A percentile compares a stretch with the other conserved stretches of the same genome.
Conservation (phyloP, 768 basidiomycete genomes). For the Psilocybe cubensis region DNA sequence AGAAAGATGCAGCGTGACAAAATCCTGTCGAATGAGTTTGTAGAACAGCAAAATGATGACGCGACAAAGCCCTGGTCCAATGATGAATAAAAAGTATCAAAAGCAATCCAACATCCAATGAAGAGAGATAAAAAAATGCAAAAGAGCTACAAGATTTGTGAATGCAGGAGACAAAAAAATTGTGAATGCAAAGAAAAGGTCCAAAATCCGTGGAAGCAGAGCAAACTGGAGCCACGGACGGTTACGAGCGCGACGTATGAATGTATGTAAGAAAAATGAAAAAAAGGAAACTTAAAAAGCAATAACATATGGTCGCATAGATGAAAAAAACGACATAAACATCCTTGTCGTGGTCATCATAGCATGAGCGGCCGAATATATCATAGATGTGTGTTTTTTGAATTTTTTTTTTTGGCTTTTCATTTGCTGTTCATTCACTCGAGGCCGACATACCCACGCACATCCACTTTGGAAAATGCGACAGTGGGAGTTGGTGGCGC, state of each 20-base stretch:
- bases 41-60: conserved; percentile 22
- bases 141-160: conserved; percentile 2
- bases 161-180: conserved; percentile 3
- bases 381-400: neutral
- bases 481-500: conserved; percentile 76
- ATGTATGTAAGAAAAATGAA: conserved; percentile 4
- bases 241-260: neutral
- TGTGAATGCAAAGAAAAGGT: conserved; percentile 6
- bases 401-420: neutral
- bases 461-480: conserved; percentile 83
- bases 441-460: conserved; percentile 74
- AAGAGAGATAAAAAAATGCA: conserved; percentile 5
- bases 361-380: neutral
- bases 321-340: conserved; percentile 13
- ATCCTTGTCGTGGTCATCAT: conserved; percentile 15
- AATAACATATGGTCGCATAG: conserved; percentile 10
- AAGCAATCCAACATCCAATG: conserved; percentile 21
- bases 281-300: conserved; percentile 11
- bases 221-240: conserved; percentile 1
- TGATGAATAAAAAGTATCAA: conserved; percentile 13
- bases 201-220: conserved; percentile 9
- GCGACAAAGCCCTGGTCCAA: conserved; percentile 25
- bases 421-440: conserved; percentile 27
- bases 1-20: conserved; percentile 14
- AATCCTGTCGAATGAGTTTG: conserved; percentile 23